Conservation (phyloP, 2,329 filamentous ascomycete genomes). For the Pseudogymnoascus sp. region DNA sequence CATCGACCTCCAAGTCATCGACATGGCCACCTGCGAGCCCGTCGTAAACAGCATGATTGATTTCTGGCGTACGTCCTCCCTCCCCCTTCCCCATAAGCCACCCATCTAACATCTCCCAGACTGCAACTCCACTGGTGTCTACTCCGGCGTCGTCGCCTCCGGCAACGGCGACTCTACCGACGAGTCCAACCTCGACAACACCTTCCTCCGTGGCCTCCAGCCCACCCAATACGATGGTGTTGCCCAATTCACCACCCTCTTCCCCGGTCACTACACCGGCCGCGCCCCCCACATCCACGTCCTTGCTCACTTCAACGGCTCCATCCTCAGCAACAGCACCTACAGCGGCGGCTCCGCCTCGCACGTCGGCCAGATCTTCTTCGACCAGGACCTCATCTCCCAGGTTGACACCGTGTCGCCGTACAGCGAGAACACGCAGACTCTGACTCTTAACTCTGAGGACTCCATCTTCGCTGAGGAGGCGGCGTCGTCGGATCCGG, state of each 20-base stretch:
- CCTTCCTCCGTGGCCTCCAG: slow-evolving; percentile 34
- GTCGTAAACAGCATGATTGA: slow-evolving; percentile 42
- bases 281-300: slow-evolving; percentile 42
- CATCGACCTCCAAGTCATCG: slow-evolving; percentile 46
- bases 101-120: slow-evolving; percentile 10
- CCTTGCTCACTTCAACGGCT: slow-evolving; percentile 35
- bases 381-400: slow-evolving; percentile 49
- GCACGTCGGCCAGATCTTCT: slow-evolving; percentile 57
- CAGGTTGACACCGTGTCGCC: slow-evolving; percentile 40
- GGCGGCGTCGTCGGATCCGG: slow-evolving; percentile 40
- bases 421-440: slow-evolving; percentile 38
- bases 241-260: slow-evolving; percentile 33
- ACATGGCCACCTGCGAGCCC: slow-evolving; percentile 45
- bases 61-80: slow-evolving; percentile 37
- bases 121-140: slow-evolving; percentile 38
- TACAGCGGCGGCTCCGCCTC: slow-evolving; percentile 42
- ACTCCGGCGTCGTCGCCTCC: slow-evolving; percentile 36
- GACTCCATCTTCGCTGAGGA: slow-evolving; percentile 41
- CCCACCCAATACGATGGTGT: slow-evolving; percentile 33
- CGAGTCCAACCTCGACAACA: slow-evolving; percentile 13
- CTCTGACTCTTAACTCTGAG: slow-evolving; percentile 38
- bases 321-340: slow-evolving; percentile 30
- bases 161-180: slow-evolving; percentile 35
- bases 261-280: slow-evolving; percentile 36
- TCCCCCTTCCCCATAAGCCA: slow-evolving; percentile 8